Percentiles rank a stretch among this genome's conserved stretches.
Conservation (phyloP, 208 protist species). For the Crithidia acanthocephali region DNA sequence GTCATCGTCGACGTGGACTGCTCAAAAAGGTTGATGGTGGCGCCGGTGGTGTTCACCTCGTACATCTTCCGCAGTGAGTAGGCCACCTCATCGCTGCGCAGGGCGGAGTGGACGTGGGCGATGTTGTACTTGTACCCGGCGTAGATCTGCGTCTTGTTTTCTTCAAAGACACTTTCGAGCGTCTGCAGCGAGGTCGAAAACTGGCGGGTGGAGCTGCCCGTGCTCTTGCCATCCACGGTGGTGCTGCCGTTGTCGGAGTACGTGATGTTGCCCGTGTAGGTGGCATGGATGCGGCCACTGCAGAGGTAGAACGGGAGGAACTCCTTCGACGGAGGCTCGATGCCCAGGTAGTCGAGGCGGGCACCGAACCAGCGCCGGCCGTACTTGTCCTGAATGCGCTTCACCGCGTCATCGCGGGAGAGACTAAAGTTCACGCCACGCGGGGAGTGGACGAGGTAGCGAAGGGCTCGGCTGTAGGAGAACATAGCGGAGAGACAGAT, state of each 20-base stretch:
- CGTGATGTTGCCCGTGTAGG: slow-evolving; percentile 56
- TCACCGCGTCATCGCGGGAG: slow-evolving; percentile 49
- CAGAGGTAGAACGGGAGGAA: slow-evolving; percentile 91
- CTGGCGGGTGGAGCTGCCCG: slow-evolving; percentile 34
- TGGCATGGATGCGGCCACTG: slow-evolving; percentile 57
- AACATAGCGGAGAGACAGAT: slow-evolving; percentile 40
- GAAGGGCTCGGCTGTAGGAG: slow-evolving; percentile 18
- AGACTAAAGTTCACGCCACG: slow-evolving; percentile 73
- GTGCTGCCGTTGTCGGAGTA: slow-evolving; percentile 42
- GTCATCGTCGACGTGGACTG: slow-evolving; percentile 76
- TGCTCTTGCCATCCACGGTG: slow-evolving; percentile 25
- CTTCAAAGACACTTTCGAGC: slow-evolving; percentile 68
- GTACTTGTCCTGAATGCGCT: slow-evolving; percentile 61
- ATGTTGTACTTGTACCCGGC: slow-evolving; percentile 93
- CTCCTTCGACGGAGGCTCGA: slow-evolving; percentile 67
- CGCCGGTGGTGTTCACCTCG: slow-evolving; percentile 63
- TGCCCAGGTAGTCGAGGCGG: slow-evolving; percentile 54
- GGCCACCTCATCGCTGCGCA: slow-evolving; percentile 59
- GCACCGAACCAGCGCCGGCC: slow-evolving; percentile 72
- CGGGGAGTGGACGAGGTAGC: slow-evolving; percentile 68
- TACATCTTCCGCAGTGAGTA: slow-evolving; percentile 63
- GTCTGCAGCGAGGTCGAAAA: slow-evolving; percentile 50
- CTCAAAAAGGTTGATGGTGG: slow-evolving; percentile 88
- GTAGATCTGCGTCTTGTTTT: slow-evolving; percentile 86
- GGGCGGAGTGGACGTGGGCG: slow-evolving; percentile 66